Conservation (phyloP, 805 yeast species). For the Candida takata region DNA sequence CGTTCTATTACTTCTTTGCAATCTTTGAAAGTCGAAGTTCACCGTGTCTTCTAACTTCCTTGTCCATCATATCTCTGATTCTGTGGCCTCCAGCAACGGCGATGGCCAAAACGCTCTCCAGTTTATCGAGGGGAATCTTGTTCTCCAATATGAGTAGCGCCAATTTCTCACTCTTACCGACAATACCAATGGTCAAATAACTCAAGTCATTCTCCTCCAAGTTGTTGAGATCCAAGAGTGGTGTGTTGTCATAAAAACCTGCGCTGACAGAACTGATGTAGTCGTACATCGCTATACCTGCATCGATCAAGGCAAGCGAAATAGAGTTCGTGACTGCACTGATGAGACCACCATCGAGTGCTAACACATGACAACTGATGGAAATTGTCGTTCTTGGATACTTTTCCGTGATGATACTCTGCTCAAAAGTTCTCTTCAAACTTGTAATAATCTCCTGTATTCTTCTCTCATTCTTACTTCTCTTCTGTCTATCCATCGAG, state of each 20-base stretch:
- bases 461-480: slow-evolving; percentile 62
- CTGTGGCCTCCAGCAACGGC: slow-evolving; percentile 86
- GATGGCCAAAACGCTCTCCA: slow-evolving; percentile 69
- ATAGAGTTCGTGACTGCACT: slow-evolving; percentile 78
- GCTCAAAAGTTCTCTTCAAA: slow-evolving; percentile 61
- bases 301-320: slow-evolving; percentile 86
- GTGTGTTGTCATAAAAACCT: slow-evolving; percentile 71
- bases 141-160: slow-evolving; percentile 75
- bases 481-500: slow-evolving; percentile 65
- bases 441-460: slow-evolving; percentile 60
- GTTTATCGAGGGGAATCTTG: slow-evolving; percentile 72
- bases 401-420: slow-evolving; percentile 64
- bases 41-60: slow-evolving; percentile 73
- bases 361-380: slow-evolving; percentile 66
- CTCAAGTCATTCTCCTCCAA: slow-evolving; percentile 83
- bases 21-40: slow-evolving; percentile 44
- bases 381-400: slow-evolving; percentile 82
- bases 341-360: slow-evolving; percentile 86
- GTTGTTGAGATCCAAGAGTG: slow-evolving; percentile 75
- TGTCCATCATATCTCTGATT: slow-evolving; percentile 79
- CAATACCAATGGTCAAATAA: slow-evolving; percentile 70
- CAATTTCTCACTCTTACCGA: slow-evolving; percentile 76
- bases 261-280: slow-evolving; percentile 76
- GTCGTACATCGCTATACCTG: slow-evolving; percentile 92
- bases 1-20: slow-evolving; percentile 15